These are phyloP conservation scores for Populus nigra DNA, from an alignment of 345 rosid species.

Conservation along the genomic window DNA sequence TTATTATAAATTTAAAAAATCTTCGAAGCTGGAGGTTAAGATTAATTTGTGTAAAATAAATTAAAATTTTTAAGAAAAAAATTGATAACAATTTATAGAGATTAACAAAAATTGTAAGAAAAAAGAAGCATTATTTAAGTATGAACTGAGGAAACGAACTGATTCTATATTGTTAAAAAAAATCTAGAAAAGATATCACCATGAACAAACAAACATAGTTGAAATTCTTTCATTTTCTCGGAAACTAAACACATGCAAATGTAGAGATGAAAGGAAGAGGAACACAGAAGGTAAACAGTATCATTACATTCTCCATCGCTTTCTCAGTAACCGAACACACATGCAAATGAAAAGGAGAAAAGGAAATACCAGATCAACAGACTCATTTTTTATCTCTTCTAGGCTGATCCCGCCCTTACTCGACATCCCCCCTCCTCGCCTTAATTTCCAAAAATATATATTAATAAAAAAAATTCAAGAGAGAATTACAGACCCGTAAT, in stretches of 20 bases:
- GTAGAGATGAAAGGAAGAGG: neutral
- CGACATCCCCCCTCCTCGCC: slow-evolving; percentile 21
- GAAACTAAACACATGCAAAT: neutral
- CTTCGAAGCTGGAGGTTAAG: neutral
- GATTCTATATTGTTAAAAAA: neutral
- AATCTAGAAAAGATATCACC: neutral
- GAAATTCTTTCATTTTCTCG: neutral
- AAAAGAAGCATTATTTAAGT: neutral
- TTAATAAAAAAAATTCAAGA: neutral
- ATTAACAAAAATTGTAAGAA: too few relatives aligned
- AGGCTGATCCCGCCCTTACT: slow-evolving; percentile 46
- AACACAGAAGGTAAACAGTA: neutral
- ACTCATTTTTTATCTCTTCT: slow-evolving; percentile 64
- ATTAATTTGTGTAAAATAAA: neutral
- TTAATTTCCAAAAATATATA: too few relatives aligned
- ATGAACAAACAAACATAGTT: neutral
- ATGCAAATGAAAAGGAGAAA: neutral
- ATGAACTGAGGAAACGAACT: neutral
- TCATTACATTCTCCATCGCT: neutral
- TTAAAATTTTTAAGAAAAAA: too few relatives aligned
- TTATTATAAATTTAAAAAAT: neutral
- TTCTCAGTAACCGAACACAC: neutral
- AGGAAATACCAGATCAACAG: slow-evolving; percentile 63
- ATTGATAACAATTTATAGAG: too few relatives aligned
- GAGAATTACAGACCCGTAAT: neutral